Conservation (phyloP, 129 eudicot species). For the Centella asiatica region DNA sequence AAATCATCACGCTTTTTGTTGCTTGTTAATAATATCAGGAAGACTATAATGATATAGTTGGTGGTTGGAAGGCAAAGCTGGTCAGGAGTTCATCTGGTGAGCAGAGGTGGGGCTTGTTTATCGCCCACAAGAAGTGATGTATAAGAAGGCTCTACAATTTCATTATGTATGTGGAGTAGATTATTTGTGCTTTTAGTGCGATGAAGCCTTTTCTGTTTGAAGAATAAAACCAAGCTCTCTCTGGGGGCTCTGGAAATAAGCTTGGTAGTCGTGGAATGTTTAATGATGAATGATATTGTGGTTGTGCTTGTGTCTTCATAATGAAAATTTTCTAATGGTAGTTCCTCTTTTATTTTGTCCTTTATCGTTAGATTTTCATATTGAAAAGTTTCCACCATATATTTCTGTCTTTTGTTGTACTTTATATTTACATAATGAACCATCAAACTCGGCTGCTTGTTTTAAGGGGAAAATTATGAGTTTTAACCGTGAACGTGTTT, state of each 20-base stretch:
- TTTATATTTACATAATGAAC: too few species aligned
- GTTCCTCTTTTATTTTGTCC: too few species aligned
- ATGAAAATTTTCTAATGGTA: neutral
- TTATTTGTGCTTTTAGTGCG: neutral
- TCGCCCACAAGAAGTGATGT: conserved; percentile 57
- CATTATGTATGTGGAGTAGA: conserved; percentile 2
- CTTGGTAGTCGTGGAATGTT: neutral
- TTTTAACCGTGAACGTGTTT: too few species aligned
- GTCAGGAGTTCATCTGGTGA: conserved; percentile 68
- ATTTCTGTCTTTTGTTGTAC: too few species aligned
- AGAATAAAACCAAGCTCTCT: conserved; percentile 6
- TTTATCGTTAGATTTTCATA: too few species aligned
- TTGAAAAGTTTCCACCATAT: too few species aligned
- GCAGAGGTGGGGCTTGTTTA: conserved; percentile 89
- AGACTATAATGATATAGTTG: conserved; percentile 91
- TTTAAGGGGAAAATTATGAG: too few species aligned
- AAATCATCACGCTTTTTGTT: neutral
- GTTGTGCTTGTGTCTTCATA: neutral
- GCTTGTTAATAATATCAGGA: conserved; percentile 29
- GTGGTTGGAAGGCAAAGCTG: conserved; percentile 92
- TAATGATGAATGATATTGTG: neutral
- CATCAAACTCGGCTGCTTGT: too few species aligned
- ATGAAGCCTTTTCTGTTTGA: neutral
- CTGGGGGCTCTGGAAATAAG: conserved; percentile 1
- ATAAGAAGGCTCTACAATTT: neutral